Percentiles rank a stretch among this genome's conserved stretches.
phyloP scores from a whole-genome alignment of 2,329 filamentous ascomycete species.

The Paracamarosporium sp. region DNA sequence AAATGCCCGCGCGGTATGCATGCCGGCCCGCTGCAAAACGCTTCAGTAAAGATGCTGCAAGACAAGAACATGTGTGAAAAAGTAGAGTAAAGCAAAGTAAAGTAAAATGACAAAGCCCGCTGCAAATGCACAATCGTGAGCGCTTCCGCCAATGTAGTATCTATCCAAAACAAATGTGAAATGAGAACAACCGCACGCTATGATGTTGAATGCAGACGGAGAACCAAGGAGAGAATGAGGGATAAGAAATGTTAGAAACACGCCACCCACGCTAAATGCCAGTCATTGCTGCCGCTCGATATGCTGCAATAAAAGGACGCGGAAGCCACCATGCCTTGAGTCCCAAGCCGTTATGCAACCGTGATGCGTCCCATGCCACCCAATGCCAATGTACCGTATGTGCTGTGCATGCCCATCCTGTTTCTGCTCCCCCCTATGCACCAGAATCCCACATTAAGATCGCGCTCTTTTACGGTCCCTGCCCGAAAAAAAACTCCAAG shows the following conservation, averaged over 20 bases:
- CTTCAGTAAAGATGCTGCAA: slow-evolving; percentile 2
- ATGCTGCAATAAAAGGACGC: slow-evolving; percentile 19
- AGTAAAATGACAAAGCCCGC: slow-evolving; percentile 23
- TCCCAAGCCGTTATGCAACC: slow-evolving; percentile 25
- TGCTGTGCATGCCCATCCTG: slow-evolving; percentile 5
- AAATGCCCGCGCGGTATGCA: too few relatives aligned
- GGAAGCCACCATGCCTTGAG: slow-evolving; percentile 25
- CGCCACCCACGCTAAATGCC: slow-evolving; percentile 48
- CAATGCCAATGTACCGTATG: not conserved
- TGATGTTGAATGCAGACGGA: slow-evolving; percentile 27
- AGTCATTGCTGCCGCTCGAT: slow-evolving; percentile 38
- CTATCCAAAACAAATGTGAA: slow-evolving; percentile 28
- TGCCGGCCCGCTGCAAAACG: not conserved
- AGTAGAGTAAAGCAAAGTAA: slow-evolving; percentile 21
- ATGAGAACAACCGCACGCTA: slow-evolving; percentile 30
- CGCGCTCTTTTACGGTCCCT: slow-evolving; percentile 34
- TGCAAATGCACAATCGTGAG: slow-evolving; percentile 35
- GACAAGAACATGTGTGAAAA: slow-evolving; percentile 6
- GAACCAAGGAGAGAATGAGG: slow-evolving; percentile 22
- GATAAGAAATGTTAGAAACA: slow-evolving; percentile 26
- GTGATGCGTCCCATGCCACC: slow-evolving; percentile 5
- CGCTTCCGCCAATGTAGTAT: slow-evolving; percentile 36
- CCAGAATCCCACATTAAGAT: slow-evolving; percentile 15
- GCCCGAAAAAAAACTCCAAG: slow-evolving; percentile 28
- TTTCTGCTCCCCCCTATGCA: not conserved